These are phyloP conservation scores for Dendrobium chrysotoxum DNA, from an alignment of 106 monocot species.

Conservation along the genomic window DNA sequence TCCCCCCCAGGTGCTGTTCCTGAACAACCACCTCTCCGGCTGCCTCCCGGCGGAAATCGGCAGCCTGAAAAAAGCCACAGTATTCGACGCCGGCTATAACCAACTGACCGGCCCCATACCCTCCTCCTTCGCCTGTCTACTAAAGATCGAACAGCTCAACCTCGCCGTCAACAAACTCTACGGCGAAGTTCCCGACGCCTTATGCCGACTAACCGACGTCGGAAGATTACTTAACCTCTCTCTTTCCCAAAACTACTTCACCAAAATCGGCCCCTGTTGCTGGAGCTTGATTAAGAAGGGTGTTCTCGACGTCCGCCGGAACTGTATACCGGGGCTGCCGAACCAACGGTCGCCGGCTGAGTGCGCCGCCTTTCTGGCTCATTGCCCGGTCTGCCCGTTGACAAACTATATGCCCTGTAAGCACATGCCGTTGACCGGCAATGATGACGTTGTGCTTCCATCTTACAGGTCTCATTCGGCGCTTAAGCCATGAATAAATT, in stretches of 20 bases:
- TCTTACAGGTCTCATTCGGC: too few species aligned
- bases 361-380: conserved; percentile 20
- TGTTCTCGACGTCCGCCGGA: conserved; percentile 33
- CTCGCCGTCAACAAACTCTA: conserved; percentile 39
- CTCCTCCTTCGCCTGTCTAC: conserved; percentile 39
- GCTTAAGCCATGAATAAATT: too few species aligned
- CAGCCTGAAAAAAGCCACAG: conserved; percentile 24
- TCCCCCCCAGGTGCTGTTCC: too few species aligned
- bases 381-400: background rate
- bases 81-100: conserved; percentile 45
- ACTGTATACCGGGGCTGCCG: conserved; percentile 36
- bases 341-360: conserved; percentile 36
- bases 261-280: conserved; percentile 31
- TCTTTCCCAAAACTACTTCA: conserved; percentile 53
- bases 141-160: conserved; percentile 39
- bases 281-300: conserved; percentile 16
- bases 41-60: conserved; percentile 47
- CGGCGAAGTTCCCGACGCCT: conserved; percentile 33
- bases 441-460: background rate
- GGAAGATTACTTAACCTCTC: conserved; percentile 35
- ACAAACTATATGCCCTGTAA: background rate
- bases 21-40: conserved; percentile 11
- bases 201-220: conserved; percentile 21
- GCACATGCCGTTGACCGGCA: background rate
- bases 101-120: conserved; percentile 46